phyloP scores from a whole-genome alignment of 31 red algal genomes.

The Endocladia muricata region DNA sequence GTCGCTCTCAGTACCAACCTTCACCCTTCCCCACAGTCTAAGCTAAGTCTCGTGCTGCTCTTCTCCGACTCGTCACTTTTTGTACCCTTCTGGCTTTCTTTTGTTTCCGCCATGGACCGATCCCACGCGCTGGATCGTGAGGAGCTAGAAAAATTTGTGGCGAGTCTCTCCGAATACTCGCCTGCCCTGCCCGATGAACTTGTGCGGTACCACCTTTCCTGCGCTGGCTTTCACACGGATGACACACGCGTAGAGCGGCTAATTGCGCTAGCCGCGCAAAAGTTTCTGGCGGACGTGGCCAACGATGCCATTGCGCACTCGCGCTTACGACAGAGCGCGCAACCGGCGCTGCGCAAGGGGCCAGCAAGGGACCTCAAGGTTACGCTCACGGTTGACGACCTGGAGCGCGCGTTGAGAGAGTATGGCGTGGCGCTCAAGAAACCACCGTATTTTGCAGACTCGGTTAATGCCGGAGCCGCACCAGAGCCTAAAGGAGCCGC shows the following conservation, averaged over 20 bases:
- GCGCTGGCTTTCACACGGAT: conserved; percentile 77
- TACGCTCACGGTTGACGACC: conserved; percentile 68
- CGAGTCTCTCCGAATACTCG: conserved; percentile 53
- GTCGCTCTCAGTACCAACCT: too few species aligned
- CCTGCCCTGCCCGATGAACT: conserved; percentile 85
- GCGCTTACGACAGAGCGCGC: conserved; percentile 38
- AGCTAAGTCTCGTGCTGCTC: too few species aligned
- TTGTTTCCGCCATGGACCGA: too few species aligned
- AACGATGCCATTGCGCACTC: conserved; percentile 85
- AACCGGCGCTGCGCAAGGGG: conserved; percentile 38
- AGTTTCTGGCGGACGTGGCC: conserved; percentile 92
- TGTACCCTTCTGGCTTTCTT: too few species aligned
- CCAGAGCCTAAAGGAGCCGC: too few species aligned
- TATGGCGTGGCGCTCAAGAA: conserved; percentile 79
- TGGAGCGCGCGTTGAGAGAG: conserved; percentile 79
- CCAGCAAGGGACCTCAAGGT: conserved; percentile 16
- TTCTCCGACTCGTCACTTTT: too few species aligned
- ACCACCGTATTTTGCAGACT: conserved; percentile 92
- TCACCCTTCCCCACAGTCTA: too few species aligned
- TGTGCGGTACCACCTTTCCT: conserved; percentile 69
- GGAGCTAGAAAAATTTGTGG: conserved; percentile 52
- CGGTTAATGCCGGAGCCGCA: conserved; percentile 28
- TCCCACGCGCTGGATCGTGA: too few species aligned
- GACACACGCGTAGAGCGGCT: conserved; percentile 69
- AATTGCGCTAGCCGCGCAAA: conserved; percentile 90